A percentile compares a stretch with the other conserved stretches of the same genome.
Evolutionary conservation across 2,329 filamentous ascomycete genomes (phyloP).

Genomic region (Laburnicola sp.): DNA sequence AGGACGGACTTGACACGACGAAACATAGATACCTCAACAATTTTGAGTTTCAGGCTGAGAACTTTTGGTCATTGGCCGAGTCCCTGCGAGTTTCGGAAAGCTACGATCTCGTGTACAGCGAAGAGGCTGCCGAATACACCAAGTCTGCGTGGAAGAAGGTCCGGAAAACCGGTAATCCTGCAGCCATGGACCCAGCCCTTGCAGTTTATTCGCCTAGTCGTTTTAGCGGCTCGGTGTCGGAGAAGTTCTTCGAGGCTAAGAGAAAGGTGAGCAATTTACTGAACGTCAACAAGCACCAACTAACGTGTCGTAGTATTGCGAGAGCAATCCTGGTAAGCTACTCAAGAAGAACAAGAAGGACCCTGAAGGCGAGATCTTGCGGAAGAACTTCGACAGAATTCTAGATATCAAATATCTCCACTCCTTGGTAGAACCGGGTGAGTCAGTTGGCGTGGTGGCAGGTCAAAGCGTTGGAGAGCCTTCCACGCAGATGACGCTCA

Average conservation of each 20-base stretch:
- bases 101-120: slow-evolving; percentile 62
- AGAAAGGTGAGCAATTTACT: slow-evolving; percentile 53
- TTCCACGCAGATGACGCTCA: slow-evolving; percentile 98
- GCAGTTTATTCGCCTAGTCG: slow-evolving; percentile 74
- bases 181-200: slow-evolving; percentile 74
- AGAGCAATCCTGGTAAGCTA: slow-evolving; percentile 68
- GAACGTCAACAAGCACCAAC: background rate
- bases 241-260: slow-evolving; percentile 75
- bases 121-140: slow-evolving; percentile 65
- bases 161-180: slow-evolving; percentile 69
- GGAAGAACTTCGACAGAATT: slow-evolving; percentile 77
- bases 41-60: slow-evolving; percentile 87
- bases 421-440: slow-evolving; percentile 89
- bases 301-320: slow-evolving; percentile 64
- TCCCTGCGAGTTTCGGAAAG: slow-evolving; percentile 69
- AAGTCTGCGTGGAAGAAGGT: slow-evolving; percentile 76
- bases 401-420: slow-evolving; percentile 91
- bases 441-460: slow-evolving; percentile 95
- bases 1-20: slow-evolving; percentile 91
- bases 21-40: slow-evolving; percentile 91
- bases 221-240: slow-evolving; percentile 83
- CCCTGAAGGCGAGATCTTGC: slow-evolving; percentile 51
- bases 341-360: slow-evolving; percentile 63
- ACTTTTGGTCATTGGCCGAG: slow-evolving; percentile 77
- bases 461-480: slow-evolving; percentile 96